Base-by-base conservation (phyloP, 768 basidiomycete genomes). In the Leccinellum albellum region DNA sequence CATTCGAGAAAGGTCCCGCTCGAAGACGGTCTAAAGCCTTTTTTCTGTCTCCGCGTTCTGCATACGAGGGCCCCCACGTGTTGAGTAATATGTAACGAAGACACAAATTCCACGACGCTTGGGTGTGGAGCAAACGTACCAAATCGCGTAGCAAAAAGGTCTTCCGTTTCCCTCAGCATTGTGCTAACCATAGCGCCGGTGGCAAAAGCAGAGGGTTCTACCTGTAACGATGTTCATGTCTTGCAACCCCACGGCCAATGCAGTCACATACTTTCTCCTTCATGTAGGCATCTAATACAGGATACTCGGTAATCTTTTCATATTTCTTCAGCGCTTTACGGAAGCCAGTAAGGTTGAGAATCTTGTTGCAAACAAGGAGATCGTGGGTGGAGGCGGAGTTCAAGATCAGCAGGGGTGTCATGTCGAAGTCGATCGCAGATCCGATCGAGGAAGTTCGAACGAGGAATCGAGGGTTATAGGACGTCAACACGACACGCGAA, bases 271-370 rank as follows among this genome's bases (percentile, higher is more conserved):
- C 90, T 73, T 85, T 87, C 68, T 94, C 89, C 21, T 78, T 74
- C 78, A 89, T 94, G 67, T 94, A 97, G 42, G 87, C 80, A 17
- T 86, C 78, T 66, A 91, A 83, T n/a, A 83, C 86, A 6, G 79
- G 77, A 28, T 89, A 86, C 71, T 79, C 83, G 6, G 93, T 89
- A 6, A 80, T 73, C 67, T 91, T 93, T 65, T 91, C 90, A 62
- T 89, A 93, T 68, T 92, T 93, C 74, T 93, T 93, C 54, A 93
- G 65, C 0, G 88, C 88, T 67, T 93, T 93, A 28, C 89, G 79
- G 68, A 96, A 94, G 1, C 94, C 96, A 0, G 91, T 92, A 6
- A 93, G 70, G 69, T 99, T 98, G 33, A 97, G 73, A 49, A 94
- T 85, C 87, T 92, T 56, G 14, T 23, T 12, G 15, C 24, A 42